These are phyloP conservation scores for Aphanomyces stellatus DNA, from an alignment of 352 stramenopile species.

Conservation along the genomic window DNA sequence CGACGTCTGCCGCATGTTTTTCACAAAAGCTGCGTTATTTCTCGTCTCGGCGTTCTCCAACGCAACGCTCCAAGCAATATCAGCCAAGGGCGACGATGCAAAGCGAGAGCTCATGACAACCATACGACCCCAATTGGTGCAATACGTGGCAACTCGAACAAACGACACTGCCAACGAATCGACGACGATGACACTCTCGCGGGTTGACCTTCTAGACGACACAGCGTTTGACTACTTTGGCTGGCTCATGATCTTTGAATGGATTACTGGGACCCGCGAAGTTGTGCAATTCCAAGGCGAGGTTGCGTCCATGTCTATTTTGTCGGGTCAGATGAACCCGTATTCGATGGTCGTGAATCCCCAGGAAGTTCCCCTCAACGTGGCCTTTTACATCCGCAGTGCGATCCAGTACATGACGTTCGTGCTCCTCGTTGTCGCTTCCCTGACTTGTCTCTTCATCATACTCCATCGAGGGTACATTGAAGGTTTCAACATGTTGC, in stretches of 20 bases:
- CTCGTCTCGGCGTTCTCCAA: too few relatives aligned
- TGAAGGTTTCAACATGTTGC: not conserved
- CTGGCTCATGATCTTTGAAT: not conserved
- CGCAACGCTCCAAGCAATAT: too few relatives aligned
- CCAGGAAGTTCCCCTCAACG: not conserved
- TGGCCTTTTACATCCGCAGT: not conserved
- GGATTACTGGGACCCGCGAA: not conserved
- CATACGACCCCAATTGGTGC: too few relatives aligned
- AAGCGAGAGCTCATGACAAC: too few relatives aligned
- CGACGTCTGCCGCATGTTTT: too few relatives aligned
- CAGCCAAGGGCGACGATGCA: too few relatives aligned
- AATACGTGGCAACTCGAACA: too few relatives aligned
- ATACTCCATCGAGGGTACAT: not conserved
- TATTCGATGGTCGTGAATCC: not conserved
- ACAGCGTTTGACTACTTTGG: not conserved
- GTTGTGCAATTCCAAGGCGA: constrained; percentile 3
- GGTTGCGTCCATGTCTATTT: not conserved
- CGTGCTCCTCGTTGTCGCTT: not conserved
- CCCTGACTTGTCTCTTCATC: not conserved
- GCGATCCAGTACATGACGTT: not conserved
- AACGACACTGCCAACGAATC: not conserved
- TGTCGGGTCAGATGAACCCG: not conserved
- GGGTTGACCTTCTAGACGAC: not conserved
- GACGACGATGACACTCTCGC: not conserved
- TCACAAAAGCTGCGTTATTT: too few relatives aligned